Evolutionary conservation across 306 rosid species (phyloP).

Genomic region (Acmispon strigosus): DNA sequence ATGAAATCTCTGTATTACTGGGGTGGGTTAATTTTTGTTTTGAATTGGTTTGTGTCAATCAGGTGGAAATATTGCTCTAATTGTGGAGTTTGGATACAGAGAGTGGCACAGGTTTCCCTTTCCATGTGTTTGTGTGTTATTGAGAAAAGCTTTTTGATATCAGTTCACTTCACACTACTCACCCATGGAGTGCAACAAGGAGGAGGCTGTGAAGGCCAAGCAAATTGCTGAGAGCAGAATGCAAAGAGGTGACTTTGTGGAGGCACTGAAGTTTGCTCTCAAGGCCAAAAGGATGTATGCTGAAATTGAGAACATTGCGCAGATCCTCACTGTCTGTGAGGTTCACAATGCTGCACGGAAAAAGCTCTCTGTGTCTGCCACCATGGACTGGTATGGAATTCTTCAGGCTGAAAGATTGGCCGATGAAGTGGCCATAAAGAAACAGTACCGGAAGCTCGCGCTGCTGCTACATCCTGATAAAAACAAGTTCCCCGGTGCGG

Average conservation of each 20-base stretch:
- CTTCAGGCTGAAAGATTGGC: conserved; percentile 44
- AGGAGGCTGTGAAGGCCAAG: conserved; percentile 76
- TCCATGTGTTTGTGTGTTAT: neutral
- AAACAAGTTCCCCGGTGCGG: conserved; percentile 83
- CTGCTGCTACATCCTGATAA: conserved; percentile 89
- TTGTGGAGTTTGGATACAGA: conserved; percentile 6
- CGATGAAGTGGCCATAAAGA: conserved; percentile 46
- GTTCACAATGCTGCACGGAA: conserved; percentile 57
- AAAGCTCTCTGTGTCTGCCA: conserved; percentile 34
- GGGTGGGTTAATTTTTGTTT: neutral
- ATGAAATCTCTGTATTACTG: no score
- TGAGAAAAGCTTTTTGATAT: conserved; percentile 9
- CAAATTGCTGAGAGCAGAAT: conserved; percentile 58
- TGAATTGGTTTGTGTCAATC: conserved; percentile 15
- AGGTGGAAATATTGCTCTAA: conserved; percentile 15
- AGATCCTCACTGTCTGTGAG: conserved; percentile 55
- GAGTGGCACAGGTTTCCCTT: neutral
- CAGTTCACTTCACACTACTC: neutral
- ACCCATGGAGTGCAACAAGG: conserved; percentile 91
- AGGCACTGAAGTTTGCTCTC: conserved; percentile 58
- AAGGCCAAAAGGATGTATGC: conserved; percentile 65
- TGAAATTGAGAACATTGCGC: conserved; percentile 54
- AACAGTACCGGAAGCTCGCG: conserved; percentile 77
- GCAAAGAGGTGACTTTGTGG: conserved; percentile 55
- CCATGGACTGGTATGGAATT: conserved; percentile 70